Evolutionary conservation across 2,329 filamentous ascomycete species (phyloP), one percentile per base, ranked within the genome.

Genomic region (Trichoderma citrinoviride): DNA sequence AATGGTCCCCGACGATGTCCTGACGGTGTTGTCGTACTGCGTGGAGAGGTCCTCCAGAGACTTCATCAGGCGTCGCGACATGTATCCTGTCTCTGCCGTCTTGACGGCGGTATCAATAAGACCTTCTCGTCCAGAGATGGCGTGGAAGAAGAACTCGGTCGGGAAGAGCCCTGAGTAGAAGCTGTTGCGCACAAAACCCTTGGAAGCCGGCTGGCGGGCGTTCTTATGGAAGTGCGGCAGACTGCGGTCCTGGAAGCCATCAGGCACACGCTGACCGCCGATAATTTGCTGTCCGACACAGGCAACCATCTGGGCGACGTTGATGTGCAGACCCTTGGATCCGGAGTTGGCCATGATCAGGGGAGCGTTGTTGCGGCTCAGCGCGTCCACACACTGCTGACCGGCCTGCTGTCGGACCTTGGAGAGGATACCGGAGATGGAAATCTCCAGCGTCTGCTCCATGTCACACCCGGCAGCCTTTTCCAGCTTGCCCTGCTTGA

Each of bases 201-300:
- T 99, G 0, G 93, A 93, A 0, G 92, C 90, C n/a, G 95, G 92
- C 71, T 96, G 90, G 53, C 92, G 90, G 61, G 92, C 89, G 70
- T 95, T 93, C 77, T 98, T 98, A 61, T 93, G 90, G 75, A 98
- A 99, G 77, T 99, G 95, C 44, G 95, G 95, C 61, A 99, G 78
- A 64, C 90, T 97, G 72, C 95, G 88, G 76, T 98, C 94, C 75
- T 98, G 94, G 79, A 99, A 99, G 7, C 95, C 95, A 77, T 99
- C 92, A 50, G 92, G 86, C 37, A 99, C 93, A 85, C 95, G 93
- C 73, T 91, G 87, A 55, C 93, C 92, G 66, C 91, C 91, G 72
- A 99, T 98, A 85, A 98, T 97, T 72, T 99, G 95, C 78, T 99
- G 95, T 57, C 95, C 95, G 74, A 99, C 95, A 66, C 93, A 88